Evolutionary conservation across 805 yeast species (phyloP).

Genomic region (Cyberlindnera maclurae): DNA sequence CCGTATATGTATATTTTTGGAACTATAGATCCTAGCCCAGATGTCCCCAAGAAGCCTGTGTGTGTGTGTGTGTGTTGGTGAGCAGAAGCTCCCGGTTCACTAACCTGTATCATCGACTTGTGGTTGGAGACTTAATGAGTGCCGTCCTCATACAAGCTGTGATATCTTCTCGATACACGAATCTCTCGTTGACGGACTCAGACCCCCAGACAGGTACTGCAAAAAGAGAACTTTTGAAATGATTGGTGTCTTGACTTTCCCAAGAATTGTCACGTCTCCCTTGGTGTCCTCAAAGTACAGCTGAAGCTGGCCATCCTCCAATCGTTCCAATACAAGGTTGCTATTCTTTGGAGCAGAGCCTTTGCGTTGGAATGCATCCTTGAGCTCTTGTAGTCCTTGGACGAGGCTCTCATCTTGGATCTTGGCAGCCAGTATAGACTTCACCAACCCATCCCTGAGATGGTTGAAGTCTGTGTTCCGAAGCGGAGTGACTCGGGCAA

Average conservation of each 20-base stretch:
- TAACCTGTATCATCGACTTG: slow-evolving; percentile 37
- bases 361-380: slow-evolving; percentile 52
- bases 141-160: slow-evolving; percentile 22
- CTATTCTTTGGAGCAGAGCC: slow-evolving; percentile 75
- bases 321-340: slow-evolving; percentile 51
- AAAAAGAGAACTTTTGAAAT: slow-evolving; percentile 63
- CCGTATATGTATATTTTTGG: no score
- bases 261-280: slow-evolving; percentile 37
- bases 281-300: slow-evolving; percentile 36
- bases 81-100: no score
- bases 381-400: slow-evolving; percentile 63
- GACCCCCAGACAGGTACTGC: slow-evolving; percentile 74
- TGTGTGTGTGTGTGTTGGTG: no score
- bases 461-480: slow-evolving; percentile 90
- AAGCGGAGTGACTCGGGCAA: slow-evolving; percentile 75
- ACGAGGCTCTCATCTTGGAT: slow-evolving; percentile 38
- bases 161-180: slow-evolving; percentile 33
- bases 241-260: slow-evolving; percentile 53
- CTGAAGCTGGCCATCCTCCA: slow-evolving; percentile 38
- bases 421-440: slow-evolving; percentile 66
- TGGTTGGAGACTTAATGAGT: no score
- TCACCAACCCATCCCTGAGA: slow-evolving; percentile 80
- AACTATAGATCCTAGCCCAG: no score
- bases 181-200: slow-evolving; percentile 47
- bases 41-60: no score